A percentile compares a stretch with the other conserved stretches of the same genome.
phyloP scores from a whole-genome alignment of 1,284 basidiomycete species.

The Microbotryum silenes-acaulis region DNA sequence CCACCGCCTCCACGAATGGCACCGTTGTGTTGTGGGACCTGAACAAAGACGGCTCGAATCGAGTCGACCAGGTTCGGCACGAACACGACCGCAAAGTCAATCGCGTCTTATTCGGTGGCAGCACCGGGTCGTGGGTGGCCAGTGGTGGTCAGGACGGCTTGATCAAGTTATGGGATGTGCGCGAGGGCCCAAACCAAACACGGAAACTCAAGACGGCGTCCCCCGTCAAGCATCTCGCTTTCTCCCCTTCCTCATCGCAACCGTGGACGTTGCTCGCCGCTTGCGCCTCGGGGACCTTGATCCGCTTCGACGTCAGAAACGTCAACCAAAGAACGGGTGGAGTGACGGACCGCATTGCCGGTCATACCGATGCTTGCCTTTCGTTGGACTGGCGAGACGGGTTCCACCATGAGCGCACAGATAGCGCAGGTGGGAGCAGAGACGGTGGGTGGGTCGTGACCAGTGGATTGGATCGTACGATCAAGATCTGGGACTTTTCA shows the following conservation, averaged over 20 bases:
- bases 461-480: constrained; percentile 28
- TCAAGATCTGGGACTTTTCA: constrained; percentile 34
- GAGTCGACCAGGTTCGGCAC: constrained; percentile 26
- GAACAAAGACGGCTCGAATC: constrained; percentile 13
- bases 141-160: constrained; percentile 31
- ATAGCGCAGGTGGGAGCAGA: constrained; percentile 19
- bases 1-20: constrained; percentile 28
- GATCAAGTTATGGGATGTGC: constrained; percentile 32
- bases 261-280: constrained; percentile 30
- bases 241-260: constrained; percentile 29
- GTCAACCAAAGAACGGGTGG: constrained; percentile 17
- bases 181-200: constrained; percentile 13
- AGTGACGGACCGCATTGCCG: constrained; percentile 27
- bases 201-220: constrained; percentile 30
- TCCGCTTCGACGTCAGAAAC: constrained; percentile 32
- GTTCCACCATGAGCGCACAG: constrained; percentile 14
- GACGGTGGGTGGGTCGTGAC: constrained; percentile 33
- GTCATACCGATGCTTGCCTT: constrained; percentile 25
- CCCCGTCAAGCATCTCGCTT: constrained; percentile 27
- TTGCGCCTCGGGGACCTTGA: constrained; percentile 28
- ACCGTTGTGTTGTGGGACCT: constrained; percentile 31
- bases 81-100: constrained; percentile 31
- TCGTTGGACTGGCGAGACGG: constrained; percentile 33
- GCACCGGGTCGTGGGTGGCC: constrained; percentile 26
- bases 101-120: constrained; percentile 28